Conservation (phyloP, 257 asterid genomes). For the Mitragyna speciosa region DNA sequence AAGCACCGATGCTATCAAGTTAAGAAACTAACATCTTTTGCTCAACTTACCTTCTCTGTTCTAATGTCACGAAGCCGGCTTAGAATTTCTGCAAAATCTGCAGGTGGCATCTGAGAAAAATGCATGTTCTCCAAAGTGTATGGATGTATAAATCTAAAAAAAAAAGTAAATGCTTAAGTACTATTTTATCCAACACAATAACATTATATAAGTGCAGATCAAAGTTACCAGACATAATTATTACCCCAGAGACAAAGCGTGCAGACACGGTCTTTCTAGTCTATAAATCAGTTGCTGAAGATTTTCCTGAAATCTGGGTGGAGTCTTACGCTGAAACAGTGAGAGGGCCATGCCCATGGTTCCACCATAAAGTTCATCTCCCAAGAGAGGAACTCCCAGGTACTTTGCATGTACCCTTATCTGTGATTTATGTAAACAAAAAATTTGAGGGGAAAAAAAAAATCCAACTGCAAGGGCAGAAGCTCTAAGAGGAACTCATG, state of each 20-base stretch:
- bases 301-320: slow-evolving; percentile 40
- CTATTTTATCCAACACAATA: background rate
- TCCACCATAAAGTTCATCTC: slow-evolving; percentile 96
- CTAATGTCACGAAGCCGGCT: slow-evolving; percentile 55
- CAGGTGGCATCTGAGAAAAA: slow-evolving; percentile 74
- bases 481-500: background rate
- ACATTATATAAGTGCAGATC: too few relatives aligned
- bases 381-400: slow-evolving; percentile 86
- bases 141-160: slow-evolving; percentile 75
- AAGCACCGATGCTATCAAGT: background rate
- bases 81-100: slow-evolving; percentile 70
- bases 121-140: slow-evolving; percentile 54
- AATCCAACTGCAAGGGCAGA: background rate
- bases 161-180: background rate
- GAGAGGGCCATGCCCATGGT: slow-evolving; percentile 81
- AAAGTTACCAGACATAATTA: slow-evolving; percentile 8
- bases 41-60: slow-evolving; percentile 47
- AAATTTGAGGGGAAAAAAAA: background rate
- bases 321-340: slow-evolving; percentile 65
- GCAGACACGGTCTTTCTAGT: slow-evolving; percentile 90
- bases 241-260: slow-evolving; percentile 82
- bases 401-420: slow-evolving; percentile 87
- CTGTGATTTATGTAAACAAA: slow-evolving; percentile 43
- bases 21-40: background rate
- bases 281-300: slow-evolving; percentile 45